phyloP scores from a whole-genome alignment of 257 asterid species.

The Penstemon eatonii region DNA sequence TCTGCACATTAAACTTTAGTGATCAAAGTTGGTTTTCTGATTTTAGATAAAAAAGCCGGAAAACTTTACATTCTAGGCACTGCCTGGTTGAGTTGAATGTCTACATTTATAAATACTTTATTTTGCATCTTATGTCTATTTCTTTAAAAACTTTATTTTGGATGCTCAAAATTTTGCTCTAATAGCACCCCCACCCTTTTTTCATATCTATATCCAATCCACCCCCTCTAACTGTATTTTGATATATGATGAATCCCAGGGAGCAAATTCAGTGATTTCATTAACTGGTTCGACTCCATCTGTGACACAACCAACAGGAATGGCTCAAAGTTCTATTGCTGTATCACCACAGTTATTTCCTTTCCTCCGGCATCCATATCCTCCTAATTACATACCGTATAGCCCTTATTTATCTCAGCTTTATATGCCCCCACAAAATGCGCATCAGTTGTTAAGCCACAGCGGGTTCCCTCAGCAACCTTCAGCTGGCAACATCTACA shows the following conservation, averaged over 20 bases:
- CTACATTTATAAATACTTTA: neutral
- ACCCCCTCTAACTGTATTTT: neutral
- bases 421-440: slow-evolving; percentile 51
- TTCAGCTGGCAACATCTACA: slow-evolving; percentile 43
- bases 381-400: slow-evolving; percentile 52
- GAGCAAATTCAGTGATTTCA: slow-evolving; percentile 39
- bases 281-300: slow-evolving; percentile 39
- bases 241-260: slow-evolving; percentile 31
- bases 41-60: neutral
- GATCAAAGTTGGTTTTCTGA: slow-evolving; percentile 10
- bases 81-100: neutral
- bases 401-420: slow-evolving; percentile 55
- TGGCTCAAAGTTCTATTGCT: slow-evolving; percentile 44
- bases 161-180: neutral
- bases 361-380: slow-evolving; percentile 52
- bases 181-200: neutral
- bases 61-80: neutral
- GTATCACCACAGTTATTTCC: slow-evolving; percentile 49
- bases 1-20: neutral
- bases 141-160: neutral
- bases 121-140: neutral
- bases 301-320: slow-evolving; percentile 40
- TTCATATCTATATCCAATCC: neutral
- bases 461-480: slow-evolving; percentile 56
- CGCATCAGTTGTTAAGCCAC: slow-evolving; percentile 52